A percentile compares a stretch with the other conserved stretches of the same genome.
Conservation (phyloP, 768 basidiomycete genomes). For the Rhizopogon sp. region DNA sequence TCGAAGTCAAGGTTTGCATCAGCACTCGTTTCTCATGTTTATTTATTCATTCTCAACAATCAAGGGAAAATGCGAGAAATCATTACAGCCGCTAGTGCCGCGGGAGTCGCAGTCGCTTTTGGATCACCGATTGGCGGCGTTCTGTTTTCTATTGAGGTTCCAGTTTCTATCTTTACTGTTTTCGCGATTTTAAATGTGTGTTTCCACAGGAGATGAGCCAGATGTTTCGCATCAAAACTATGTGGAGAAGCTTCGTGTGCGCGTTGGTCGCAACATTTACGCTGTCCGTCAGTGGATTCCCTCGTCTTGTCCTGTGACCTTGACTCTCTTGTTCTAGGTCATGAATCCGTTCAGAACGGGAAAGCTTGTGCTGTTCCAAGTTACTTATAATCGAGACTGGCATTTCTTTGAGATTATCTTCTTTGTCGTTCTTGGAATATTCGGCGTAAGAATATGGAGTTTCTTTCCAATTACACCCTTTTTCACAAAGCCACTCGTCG, state of each 20-base stretch:
- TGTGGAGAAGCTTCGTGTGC: constrained; percentile 98
- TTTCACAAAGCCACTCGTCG: constrained; percentile 1
- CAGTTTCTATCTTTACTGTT: not conserved
- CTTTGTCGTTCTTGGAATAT: constrained; percentile 91
- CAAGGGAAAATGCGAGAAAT: constrained; percentile 84
- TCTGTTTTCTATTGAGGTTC: constrained; percentile 92
- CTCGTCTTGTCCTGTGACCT: constrained; percentile 10
- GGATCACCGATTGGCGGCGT: constrained; percentile 98
- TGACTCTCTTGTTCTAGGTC: constrained; percentile 45
- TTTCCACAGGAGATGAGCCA: constrained; percentile 92
- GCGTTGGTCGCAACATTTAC: constrained; percentile 96
- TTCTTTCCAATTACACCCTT: not conserved
- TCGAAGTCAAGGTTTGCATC: constrained; percentile 74
- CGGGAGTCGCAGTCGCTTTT: constrained; percentile 97
- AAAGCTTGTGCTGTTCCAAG: constrained; percentile 96
- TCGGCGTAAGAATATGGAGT: constrained; percentile 59
- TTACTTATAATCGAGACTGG: constrained; percentile 97
- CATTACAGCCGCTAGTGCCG: constrained; percentile 91
- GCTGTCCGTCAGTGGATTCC: constrained; percentile 64
- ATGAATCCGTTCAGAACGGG: constrained; percentile 99
- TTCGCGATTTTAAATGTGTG: not conserved
- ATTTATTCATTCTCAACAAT: constrained; percentile 12
- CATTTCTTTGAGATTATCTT: constrained; percentile 99
- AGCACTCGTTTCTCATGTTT: not conserved
- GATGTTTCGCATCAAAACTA: constrained; percentile 93